Conservation (phyloP, 2,329 filamentous ascomycete genomes). For the Bertia moriformis region DNA sequence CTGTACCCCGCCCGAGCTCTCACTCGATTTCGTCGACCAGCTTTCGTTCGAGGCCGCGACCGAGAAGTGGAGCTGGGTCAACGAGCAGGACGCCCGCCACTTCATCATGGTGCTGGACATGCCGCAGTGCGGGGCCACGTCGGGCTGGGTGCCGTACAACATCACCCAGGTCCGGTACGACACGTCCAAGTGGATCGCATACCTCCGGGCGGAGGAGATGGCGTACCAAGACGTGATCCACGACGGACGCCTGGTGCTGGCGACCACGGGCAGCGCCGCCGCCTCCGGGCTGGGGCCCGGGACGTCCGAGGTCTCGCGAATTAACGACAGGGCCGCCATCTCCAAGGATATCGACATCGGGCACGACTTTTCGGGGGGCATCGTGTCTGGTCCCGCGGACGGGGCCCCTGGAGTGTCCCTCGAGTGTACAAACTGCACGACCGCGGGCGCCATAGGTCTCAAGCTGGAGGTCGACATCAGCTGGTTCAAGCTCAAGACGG, state of each 20-base stretch:
- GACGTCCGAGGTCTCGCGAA: no score
- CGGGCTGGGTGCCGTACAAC: background rate
- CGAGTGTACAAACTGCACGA: background rate
- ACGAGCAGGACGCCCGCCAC: background rate
- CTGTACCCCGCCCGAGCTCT: background rate
- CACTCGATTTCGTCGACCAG: background rate
- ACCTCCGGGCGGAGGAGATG: background rate
- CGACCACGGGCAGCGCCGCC: background rate
- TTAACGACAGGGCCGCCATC: background rate
- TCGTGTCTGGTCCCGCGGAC: background rate
- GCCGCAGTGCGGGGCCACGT: background rate
- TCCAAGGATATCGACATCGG: background rate
- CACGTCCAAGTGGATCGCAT: background rate
- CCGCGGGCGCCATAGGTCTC: background rate
- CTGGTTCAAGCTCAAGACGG: background rate
- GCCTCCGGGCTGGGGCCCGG: background rate
- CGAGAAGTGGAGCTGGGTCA: background rate
- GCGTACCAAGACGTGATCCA: background rate
- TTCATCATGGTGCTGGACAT: background rate
- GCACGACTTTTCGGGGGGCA: background rate
- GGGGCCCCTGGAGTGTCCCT: background rate
- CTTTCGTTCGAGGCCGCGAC: background rate
- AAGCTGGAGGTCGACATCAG: background rate
- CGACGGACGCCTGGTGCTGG: background rate
- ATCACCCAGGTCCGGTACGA: background rate